Conservation (phyloP, 768 basidiomycete genomes). For the Lepiota brunneoincarnata region DNA sequence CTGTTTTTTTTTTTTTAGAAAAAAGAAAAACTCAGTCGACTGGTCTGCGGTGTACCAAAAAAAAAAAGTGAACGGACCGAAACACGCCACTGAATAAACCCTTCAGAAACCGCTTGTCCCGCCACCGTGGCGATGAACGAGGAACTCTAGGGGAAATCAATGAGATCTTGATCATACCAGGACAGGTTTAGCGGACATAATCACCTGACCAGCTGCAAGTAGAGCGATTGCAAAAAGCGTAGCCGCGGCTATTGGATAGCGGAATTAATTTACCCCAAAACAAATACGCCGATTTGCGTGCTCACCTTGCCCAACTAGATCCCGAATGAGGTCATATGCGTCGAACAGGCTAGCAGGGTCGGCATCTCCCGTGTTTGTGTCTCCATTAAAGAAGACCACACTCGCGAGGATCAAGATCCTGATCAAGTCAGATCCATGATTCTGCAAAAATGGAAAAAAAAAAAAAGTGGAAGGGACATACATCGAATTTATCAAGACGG, state of each 20-base stretch:
- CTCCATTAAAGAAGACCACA: constrained; percentile 71
- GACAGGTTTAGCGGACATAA: background rate
- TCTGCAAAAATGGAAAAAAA: background rate
- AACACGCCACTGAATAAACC: constrained; percentile 84
- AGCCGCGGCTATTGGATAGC: constrained; percentile 57
- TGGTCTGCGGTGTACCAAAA: constrained; percentile 20
- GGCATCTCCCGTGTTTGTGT: constrained; percentile 19
- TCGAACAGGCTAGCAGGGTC: constrained; percentile 77
- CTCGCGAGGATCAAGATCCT: constrained; percentile 83
- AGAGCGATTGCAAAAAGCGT: constrained; percentile 88
- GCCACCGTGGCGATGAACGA: constrained; percentile 88
- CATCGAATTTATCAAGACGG: constrained; percentile 86
- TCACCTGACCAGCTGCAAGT: constrained; percentile 75
- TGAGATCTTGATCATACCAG: background rate
- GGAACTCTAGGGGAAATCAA: constrained; percentile 51
- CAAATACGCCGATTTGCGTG: background rate
- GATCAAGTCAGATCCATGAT: constrained; percentile 1
- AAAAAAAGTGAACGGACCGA: constrained; percentile 66
- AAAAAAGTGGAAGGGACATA: constrained; percentile 29
- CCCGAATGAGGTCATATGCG: constrained; percentile 72
- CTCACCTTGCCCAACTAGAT: constrained; percentile 65
- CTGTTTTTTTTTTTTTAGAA: constrained; percentile 28
- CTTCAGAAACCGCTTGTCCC: constrained; percentile 88
- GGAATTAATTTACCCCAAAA: background rate
- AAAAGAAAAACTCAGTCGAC: background rate